Conservation (phyloP, 805 yeast species). For the Zygosaccharomyces bailii region DNA sequence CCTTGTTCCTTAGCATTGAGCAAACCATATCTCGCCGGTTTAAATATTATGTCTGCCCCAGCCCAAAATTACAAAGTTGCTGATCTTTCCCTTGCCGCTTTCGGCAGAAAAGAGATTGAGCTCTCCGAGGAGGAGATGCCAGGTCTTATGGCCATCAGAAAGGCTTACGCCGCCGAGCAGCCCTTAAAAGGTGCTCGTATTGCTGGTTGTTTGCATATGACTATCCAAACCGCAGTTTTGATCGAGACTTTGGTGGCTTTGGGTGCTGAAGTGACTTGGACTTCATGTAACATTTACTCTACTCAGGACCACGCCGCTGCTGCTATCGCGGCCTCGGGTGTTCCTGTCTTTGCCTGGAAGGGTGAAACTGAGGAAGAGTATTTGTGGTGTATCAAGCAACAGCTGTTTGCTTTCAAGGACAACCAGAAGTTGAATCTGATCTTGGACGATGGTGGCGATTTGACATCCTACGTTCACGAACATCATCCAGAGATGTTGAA, state of each 20-base stretch:
- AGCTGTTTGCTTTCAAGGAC: conserved; percentile 96
- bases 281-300: conserved; percentile 98
- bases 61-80: conserved; percentile 88
- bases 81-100: conserved; percentile 97
- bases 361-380: conserved; percentile 99
- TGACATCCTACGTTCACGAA: conserved; percentile 93
- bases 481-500: conserved; percentile 97
- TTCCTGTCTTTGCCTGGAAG: conserved; percentile 99
- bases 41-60: conserved; percentile 49
- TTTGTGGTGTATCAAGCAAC: conserved; percentile 99
- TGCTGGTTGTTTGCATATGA: conserved; percentile 99
- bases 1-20: background rate
- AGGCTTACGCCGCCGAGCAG: conserved; percentile 83
- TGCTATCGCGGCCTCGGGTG: conserved; percentile 99
- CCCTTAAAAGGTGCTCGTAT: conserved; percentile 98
- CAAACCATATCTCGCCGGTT: conserved; percentile 1
- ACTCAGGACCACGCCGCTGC: conserved; percentile 99
- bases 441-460: conserved; percentile 99
- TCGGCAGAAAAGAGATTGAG: conserved; percentile 99
- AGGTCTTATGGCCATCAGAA: conserved; percentile 97
- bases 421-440: conserved; percentile 91
- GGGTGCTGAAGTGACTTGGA: conserved; percentile 99
- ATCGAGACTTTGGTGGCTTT: conserved; percentile 95
- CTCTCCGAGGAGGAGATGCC: conserved; percentile 99
- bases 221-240: conserved; percentile 98